phyloP scores from a whole-genome alignment of 1,284 basidiomycete genomes.

The Ustilago lituana region DNA sequence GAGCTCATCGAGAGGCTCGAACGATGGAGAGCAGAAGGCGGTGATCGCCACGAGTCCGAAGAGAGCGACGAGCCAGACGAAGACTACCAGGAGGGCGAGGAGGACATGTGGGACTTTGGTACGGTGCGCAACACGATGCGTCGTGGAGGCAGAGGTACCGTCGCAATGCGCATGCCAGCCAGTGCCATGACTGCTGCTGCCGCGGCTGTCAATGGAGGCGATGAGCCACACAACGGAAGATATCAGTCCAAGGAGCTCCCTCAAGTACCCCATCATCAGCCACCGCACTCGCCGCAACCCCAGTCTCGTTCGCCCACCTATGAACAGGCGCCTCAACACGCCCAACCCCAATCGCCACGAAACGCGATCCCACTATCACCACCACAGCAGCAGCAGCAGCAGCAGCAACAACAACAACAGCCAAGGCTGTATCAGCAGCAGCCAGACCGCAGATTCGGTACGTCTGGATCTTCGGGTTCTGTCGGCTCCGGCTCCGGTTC shows the following conservation, averaged over 20 bases:
- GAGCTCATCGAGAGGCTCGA: conserved; percentile 95
- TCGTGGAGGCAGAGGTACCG: conserved; percentile 39
- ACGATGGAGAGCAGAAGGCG: conserved; percentile 82
- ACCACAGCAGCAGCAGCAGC: conserved; percentile 15
- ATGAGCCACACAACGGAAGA: conserved; percentile 16
- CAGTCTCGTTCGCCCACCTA: conserved; percentile 25
- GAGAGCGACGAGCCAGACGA: conserved; percentile 55
- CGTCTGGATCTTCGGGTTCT: conserved; percentile 39
- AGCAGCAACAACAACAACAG: conserved; percentile 20
- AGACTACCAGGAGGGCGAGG: conserved; percentile 49
- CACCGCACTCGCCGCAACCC: conserved; percentile 16
- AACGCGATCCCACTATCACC: conserved; percentile 14
- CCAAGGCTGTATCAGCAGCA: conserved; percentile 27
- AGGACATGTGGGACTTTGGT: conserved; percentile 63
- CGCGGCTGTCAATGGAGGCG: conserved; percentile 29
- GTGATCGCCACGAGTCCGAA: conserved; percentile 55
- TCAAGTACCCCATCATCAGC: conserved; percentile 31
- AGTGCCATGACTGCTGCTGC: conserved; percentile 48
- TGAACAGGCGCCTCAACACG: conserved; percentile 12
- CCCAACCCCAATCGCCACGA: conserved; percentile 24
- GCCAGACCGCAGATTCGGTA: conserved; percentile 38
- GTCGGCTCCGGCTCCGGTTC: conserved; percentile 50
- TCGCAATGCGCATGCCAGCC: conserved; percentile 50
- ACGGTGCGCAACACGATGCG: conserved; percentile 58
- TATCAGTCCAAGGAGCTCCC: conserved; percentile 42